A percentile compares a stretch with the other conserved stretches of the same genome.
Conservation (phyloP, 805 yeast genomes). For the Lipomyces sp. region DNA sequence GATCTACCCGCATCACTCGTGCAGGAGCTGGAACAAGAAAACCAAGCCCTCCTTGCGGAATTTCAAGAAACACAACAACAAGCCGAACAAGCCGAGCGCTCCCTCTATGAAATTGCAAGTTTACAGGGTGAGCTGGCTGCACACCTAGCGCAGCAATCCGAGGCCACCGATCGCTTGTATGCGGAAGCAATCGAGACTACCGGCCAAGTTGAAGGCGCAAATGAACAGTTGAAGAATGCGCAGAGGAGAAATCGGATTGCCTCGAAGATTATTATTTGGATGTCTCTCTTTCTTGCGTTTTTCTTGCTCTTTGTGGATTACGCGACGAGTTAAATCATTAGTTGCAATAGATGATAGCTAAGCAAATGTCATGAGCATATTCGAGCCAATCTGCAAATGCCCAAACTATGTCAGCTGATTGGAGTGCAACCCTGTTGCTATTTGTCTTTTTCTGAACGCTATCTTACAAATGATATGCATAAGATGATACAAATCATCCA, state of each 20-base stretch:
- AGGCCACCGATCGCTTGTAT: constrained; percentile 58
- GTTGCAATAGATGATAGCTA: neutral
- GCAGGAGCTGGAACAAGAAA: constrained; percentile 39
- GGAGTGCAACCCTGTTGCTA: no score
- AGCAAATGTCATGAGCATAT: neutral
- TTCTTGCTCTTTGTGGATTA: constrained; percentile 46
- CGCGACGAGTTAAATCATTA: constrained; percentile 5
- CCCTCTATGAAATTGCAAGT: constrained; percentile 60
- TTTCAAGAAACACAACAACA: constrained; percentile 39
- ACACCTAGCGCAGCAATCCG: constrained; percentile 70
- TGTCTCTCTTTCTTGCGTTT: constrained; percentile 55
- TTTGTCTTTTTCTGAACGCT: no score
- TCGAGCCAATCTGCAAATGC: no score
- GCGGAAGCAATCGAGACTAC: constrained; percentile 67
- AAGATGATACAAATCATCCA: no score
- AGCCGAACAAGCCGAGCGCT: constrained; percentile 41
- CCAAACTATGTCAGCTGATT: no score
- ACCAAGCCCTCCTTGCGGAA: constrained; percentile 39
- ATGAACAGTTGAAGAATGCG: constrained; percentile 65
- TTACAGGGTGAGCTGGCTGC: constrained; percentile 70
- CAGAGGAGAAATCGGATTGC: constrained; percentile 60
- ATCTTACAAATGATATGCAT: neutral
- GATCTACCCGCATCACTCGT: constrained; percentile 22
- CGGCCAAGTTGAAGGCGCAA: constrained; percentile 66
- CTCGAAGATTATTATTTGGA: constrained; percentile 53